phyloP scores from a whole-genome alignment of 208 protist genomes.

The Jaenimonas drosophilae region DNA sequence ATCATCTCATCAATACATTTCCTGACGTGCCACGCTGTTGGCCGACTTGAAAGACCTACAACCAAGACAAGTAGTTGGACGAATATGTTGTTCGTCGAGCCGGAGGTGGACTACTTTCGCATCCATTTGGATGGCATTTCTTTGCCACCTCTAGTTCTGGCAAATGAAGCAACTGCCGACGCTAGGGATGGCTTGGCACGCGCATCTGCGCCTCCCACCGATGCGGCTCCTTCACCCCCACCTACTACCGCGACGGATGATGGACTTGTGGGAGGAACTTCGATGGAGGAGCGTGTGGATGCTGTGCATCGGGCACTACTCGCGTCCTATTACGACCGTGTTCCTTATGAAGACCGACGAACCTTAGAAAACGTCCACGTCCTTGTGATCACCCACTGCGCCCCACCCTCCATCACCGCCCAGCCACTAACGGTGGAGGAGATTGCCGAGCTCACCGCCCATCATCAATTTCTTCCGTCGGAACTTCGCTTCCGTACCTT shows the following conservation, averaged over 20 bases:
- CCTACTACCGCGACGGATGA: not conserved
- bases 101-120: slow-evolving; percentile 57
- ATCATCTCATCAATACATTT: too few relatives aligned
- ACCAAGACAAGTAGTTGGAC: too few relatives aligned
- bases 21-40: too few relatives aligned
- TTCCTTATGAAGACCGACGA: slow-evolving; percentile 50
- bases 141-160: slow-evolving; percentile 22
- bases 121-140: slow-evolving; percentile 31
- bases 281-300: slow-evolving; percentile 30
- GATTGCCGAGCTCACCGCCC: slow-evolving; percentile 15
- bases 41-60: too few relatives aligned
- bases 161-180: slow-evolving; percentile 5
- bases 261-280: too few relatives aligned
- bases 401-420: slow-evolving; percentile 14
- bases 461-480: slow-evolving; percentile 23
- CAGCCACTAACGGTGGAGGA: slow-evolving; percentile 24
- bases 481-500: slow-evolving; percentile 45
- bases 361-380: slow-evolving; percentile 59
- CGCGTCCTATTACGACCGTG: slow-evolving; percentile 27
- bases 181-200: too few relatives aligned
- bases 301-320: slow-evolving; percentile 51
- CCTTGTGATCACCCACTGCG: slow-evolving; percentile 45
- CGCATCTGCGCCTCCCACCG: too few relatives aligned
- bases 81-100: slow-evolving; percentile 50
- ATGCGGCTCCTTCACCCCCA: too few relatives aligned